A percentile compares a stretch with the other conserved stretches of the same genome.
Evolutionary conservation across 805 yeast species (phyloP).

Genomic region (Peterozyma toletana): DNA sequence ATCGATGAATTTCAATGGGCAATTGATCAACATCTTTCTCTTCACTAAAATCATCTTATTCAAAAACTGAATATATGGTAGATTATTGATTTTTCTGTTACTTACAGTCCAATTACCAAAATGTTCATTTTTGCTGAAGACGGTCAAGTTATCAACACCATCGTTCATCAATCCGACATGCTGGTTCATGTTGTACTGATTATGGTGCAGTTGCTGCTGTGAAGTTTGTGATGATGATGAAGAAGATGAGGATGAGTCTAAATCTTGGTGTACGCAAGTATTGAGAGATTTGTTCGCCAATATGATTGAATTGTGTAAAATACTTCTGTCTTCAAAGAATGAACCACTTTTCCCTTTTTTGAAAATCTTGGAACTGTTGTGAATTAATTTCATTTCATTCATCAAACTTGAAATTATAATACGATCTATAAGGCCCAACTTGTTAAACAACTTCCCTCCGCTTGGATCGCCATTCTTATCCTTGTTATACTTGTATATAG

Average conservation of each 20-base stretch:
- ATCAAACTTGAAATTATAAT: constrained; percentile 22
- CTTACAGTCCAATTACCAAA: constrained; percentile 10
- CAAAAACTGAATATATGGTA: constrained; percentile 16
- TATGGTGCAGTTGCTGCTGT: constrained; percentile 5
- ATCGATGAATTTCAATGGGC: constrained; percentile 42
- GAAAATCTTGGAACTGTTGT: constrained; percentile 1
- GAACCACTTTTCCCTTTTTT: constrained; percentile 5
- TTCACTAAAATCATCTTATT: constrained; percentile 35
- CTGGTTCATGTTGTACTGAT: constrained; percentile 10
- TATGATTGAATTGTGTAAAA: constrained; percentile 46
- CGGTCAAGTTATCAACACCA: constrained; percentile 9
- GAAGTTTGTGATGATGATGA: not conserved
- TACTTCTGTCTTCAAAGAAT: constrained; percentile 28
- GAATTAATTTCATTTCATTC: constrained; percentile 23
- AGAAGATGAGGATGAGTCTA: constrained; percentile 9
- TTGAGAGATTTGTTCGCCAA: constrained; percentile 38
- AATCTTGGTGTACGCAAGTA: constrained; percentile 4
- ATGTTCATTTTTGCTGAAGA: constrained; percentile 6
- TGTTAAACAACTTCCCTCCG: constrained; percentile 12
- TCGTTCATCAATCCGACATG: constrained; percentile 10
- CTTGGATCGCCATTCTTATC: not conserved
- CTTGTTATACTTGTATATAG: constrained; percentile 7
- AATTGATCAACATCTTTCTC: constrained; percentile 39
- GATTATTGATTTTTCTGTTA: constrained; percentile 13
- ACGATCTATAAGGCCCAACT: constrained; percentile 14